Evolutionary conservation across 2,329 filamentous ascomycete genomes (phyloP), one percentile per base, ranked within the genome.

Genomic region (Lithohypha guttulata): DNA sequence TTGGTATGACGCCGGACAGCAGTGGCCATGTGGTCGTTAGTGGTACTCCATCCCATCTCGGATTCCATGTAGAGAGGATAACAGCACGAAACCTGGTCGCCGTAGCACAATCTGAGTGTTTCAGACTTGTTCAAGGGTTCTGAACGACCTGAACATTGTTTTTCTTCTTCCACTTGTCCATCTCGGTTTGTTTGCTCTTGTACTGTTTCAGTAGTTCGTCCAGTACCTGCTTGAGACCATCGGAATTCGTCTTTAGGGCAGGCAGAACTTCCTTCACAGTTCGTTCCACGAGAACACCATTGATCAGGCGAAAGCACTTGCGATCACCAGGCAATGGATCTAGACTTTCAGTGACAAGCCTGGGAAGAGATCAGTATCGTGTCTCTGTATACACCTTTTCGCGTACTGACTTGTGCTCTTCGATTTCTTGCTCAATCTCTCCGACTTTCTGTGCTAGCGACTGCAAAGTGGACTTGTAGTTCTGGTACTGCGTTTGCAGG

Each of bases 251-350:
- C 65, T 85, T 81, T 45, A 98, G 70, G 18, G 85, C 83, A 4
- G 91, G 91, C 40, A 93, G 71, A 9, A 98, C 84, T 60, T 96
- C 91, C 61, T 85, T 73, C 51, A 98, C 84, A 11, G 89, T 96
- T 52, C 87, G 75, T 68, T 98, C 91, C 39, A 94, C 84, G 42
- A 98, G 68, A 17, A 96, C 87, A 31, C 91, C 91, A 61, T 98
- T 96, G 61, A 98, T 93, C 75, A 98, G 85, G 53, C 91, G 87
- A 66, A 96, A 98, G 65, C 89, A 96, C 68, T 95, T 98, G 55
- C 91, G 83, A 50, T 93, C 82, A 48, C 71, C 73, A 1, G 84
- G 71, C 17, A 96, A 73, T 31, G 87, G 87, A 43, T 81, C 74
- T 47, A 98, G 67, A 3, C 89, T 96, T 58, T 96, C 89, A 36